Percentiles rank a stretch among this genome's conserved stretches.
Evolutionary conservation across 495 filamentous ascomycete genomes (phyloP).

Genomic region (Talaromyces stipitatus): DNA sequence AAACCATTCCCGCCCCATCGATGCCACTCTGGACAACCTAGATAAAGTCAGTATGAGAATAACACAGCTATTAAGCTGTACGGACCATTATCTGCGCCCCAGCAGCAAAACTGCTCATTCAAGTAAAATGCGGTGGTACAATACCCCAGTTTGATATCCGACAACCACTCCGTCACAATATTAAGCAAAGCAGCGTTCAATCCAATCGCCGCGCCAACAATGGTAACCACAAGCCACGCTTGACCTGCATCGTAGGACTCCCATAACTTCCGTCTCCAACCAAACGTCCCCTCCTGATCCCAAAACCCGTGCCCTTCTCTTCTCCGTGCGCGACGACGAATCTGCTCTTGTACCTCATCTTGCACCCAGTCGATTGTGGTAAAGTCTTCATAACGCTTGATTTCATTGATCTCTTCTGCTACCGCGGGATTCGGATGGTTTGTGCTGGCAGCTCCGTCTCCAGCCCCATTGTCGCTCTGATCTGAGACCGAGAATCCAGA

Average conservation of each 20-base stretch:
- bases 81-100: conserved; percentile 84
- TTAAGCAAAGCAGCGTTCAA: conserved; percentile 90
- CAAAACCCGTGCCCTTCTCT: conserved; percentile 69
- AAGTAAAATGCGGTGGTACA: conserved; percentile 95
- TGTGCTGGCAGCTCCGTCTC: conserved; percentile 17
- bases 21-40: conserved; percentile 78
- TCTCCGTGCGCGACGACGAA: conserved; percentile 66
- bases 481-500: conserved; percentile 62
- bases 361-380: conserved; percentile 99
- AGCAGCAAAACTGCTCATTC: conserved; percentile 97
- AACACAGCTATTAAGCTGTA: not conserved
- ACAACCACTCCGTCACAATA: conserved; percentile 94
- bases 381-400: conserved; percentile 96
- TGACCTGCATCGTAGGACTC: conserved; percentile 95
- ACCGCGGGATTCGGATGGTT: conserved; percentile 50
- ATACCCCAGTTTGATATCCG: conserved; percentile 89
- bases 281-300: conserved; percentile 59
- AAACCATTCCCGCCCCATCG: conserved; percentile 72
- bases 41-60: conserved; percentile 15
- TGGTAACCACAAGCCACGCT: conserved; percentile 94
- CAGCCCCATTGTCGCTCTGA: conserved; percentile 46
- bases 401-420: conserved; percentile 92
- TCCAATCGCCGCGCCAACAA: conserved; percentile 89
- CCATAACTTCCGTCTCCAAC: conserved; percentile 75
- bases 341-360: conserved; percentile 87